phyloP scores from a whole-genome alignment of 768 basidiomycete genomes.

The Dioszegia crocea region DNA sequence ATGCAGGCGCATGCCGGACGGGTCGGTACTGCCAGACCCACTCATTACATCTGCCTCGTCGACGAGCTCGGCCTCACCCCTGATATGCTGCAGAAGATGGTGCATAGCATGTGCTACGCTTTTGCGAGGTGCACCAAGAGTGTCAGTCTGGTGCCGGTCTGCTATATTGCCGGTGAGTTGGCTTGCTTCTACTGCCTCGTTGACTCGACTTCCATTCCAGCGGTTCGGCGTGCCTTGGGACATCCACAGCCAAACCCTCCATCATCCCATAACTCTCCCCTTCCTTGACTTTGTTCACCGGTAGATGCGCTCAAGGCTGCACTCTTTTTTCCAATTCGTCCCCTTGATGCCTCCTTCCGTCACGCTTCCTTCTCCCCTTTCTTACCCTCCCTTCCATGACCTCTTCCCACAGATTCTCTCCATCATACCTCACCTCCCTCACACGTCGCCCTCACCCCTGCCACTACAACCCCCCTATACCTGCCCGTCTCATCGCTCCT shows the following conservation, averaged over 20 bases:
- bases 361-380: no score
- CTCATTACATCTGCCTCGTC: constrained; percentile 44
- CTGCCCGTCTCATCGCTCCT: no score
- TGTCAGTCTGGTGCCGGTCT: constrained; percentile 46
- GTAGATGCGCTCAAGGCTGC: no score
- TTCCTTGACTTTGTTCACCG: no score
- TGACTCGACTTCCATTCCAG: not conserved
- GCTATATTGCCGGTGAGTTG: constrained; percentile 44
- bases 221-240: no score
- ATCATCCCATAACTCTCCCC: no score
- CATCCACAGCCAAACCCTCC: no score
- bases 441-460: not conserved
- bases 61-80: constrained; percentile 42
- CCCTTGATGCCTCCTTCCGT: no score
- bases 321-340: no score
- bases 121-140: constrained; percentile 47
- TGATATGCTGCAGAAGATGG: constrained; percentile 42
- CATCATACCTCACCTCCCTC: no score
- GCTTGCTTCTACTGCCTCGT: not conserved
- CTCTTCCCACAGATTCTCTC: no score
- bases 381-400: no score
- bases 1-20: constrained; percentile 45
- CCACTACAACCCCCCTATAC: not conserved
- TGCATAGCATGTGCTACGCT: constrained; percentile 39
- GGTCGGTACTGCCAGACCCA: constrained; percentile 48